These are phyloP conservation scores for Backusella luteola DNA, from an alignment of 192 early-diverging fungal genomes.

Conservation along the genomic window DNA sequence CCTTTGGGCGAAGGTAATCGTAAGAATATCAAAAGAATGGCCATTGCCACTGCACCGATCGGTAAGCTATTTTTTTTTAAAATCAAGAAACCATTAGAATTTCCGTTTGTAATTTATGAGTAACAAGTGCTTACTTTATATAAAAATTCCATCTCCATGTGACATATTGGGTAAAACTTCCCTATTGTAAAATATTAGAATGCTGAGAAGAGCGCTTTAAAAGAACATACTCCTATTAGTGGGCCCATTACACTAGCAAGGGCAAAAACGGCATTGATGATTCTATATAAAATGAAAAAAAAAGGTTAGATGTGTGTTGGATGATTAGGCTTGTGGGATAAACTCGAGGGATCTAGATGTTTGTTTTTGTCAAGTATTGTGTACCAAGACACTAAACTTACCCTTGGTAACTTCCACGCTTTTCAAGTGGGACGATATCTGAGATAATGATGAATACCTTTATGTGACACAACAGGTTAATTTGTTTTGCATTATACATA, in stretches of 20 bases:
- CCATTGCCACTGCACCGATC: slow-evolving; percentile 39
- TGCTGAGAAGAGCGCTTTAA: background rate
- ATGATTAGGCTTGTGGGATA: too few species aligned
- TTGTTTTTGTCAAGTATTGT: background rate
- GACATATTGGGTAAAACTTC: slow-evolving; percentile 31
- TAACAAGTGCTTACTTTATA: slow-evolving; percentile 32
- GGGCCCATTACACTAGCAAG: slow-evolving; percentile 31
- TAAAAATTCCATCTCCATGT: slow-evolving; percentile 42
- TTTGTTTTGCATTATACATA: slow-evolving; percentile 13
- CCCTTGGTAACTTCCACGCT: slow-evolving; percentile 70
- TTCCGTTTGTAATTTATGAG: background rate
- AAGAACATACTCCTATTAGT: slow-evolving; percentile 32
- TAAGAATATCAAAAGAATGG: slow-evolving; percentile 41
- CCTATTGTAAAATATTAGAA: background rate
- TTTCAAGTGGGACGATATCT: slow-evolving; percentile 77
- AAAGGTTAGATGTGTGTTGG: background rate
- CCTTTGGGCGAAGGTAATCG: slow-evolving; percentile 29
- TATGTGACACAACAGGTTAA: background rate
- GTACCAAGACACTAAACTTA: slow-evolving; percentile 2
- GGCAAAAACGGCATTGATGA: slow-evolving; percentile 34
- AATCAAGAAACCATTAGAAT: background rate
- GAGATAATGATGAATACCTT: slow-evolving; percentile 75
- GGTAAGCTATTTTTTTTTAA: slow-evolving; percentile 21
- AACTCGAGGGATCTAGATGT: background rate
- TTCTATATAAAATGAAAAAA: slow-evolving; percentile 28